These are phyloP conservation scores for Botrytis pseudocinerea DNA, from an alignment of 2,329 filamentous ascomycete genomes.

Conservation along the genomic window DNA sequence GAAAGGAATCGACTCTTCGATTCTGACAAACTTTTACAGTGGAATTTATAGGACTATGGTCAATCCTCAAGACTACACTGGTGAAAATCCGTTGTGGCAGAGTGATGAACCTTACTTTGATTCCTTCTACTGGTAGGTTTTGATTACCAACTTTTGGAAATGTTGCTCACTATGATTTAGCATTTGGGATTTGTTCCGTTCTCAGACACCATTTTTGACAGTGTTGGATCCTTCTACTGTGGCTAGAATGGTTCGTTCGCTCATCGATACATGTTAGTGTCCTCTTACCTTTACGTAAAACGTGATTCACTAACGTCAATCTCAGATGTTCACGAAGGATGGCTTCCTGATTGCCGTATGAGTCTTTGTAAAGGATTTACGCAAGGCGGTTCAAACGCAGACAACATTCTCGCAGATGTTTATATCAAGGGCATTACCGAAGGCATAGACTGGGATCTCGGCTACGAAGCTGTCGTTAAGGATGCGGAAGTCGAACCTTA, in stretches of 20 bases:
- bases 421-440: slow-evolving; percentile 64
- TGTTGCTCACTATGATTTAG: slow-evolving; percentile 34
- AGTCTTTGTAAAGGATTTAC: slow-evolving; percentile 72
- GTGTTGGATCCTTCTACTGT: slow-evolving; percentile 66
- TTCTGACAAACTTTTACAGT: slow-evolving; percentile 67
- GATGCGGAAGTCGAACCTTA: slow-evolving; percentile 54
- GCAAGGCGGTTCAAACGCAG: slow-evolving; percentile 74
- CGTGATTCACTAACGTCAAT: background rate
- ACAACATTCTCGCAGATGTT: slow-evolving; percentile 67
- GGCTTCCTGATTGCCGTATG: slow-evolving; percentile 51
- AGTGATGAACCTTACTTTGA: slow-evolving; percentile 72
- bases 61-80: slow-evolving; percentile 71
- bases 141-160: background rate
- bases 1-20: slow-evolving; percentile 52
- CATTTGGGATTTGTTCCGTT: slow-evolving; percentile 72
- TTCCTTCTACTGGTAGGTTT: slow-evolving; percentile 58
- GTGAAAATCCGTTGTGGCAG: slow-evolving; percentile 68
- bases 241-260: slow-evolving; percentile 65
- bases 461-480: slow-evolving; percentile 69
- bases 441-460: slow-evolving; percentile 68
- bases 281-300: background rate
- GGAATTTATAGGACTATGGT: slow-evolving; percentile 70
- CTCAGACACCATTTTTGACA: slow-evolving; percentile 68
- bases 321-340: slow-evolving; percentile 51
- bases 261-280: slow-evolving; percentile 68